Conservation (phyloP, 2,329 filamentous ascomycete genomes). For the Pyricularia sp. region DNA sequence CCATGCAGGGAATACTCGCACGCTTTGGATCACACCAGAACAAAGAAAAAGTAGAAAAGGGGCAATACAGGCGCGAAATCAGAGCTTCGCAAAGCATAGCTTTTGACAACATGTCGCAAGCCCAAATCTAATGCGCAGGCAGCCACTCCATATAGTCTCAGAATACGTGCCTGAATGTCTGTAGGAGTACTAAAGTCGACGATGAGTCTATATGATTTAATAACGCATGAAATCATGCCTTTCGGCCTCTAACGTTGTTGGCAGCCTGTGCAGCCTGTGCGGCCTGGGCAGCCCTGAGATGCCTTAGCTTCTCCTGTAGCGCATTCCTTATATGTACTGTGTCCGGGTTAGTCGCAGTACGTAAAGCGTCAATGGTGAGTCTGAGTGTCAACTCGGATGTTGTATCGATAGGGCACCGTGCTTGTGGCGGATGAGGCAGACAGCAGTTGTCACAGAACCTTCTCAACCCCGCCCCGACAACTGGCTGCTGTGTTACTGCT, state of each 20-base stretch:
- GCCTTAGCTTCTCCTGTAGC: neutral
- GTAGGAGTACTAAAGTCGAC: neutral
- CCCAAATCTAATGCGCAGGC: neutral
- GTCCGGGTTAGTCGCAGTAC: conserved; percentile 1
- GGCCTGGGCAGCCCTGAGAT: conserved; percentile 8
- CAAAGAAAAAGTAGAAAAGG: neutral
- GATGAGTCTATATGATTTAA: neutral
- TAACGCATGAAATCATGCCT: neutral
- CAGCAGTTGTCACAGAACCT: neutral
- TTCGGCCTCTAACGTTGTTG: neutral
- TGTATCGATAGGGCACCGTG: neutral
- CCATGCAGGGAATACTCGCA: neutral
- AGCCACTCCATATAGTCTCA: neutral
- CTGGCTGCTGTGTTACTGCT: neutral
- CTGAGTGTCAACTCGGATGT: conserved; percentile 17
- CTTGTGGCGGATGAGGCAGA: neutral
- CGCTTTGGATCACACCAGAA: neutral
- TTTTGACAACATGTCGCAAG: neutral
- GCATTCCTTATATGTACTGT: neutral
- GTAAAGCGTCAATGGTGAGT: conserved; percentile 18
- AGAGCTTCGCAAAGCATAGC: neutral
- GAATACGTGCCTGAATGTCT: neutral
- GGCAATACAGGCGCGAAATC: neutral
- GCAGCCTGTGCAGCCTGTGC: neutral
- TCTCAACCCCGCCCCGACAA: neutral